Conservation (phyloP, 2,329 filamentous ascomycete species). For the Arthroderma uncinatum region DNA sequence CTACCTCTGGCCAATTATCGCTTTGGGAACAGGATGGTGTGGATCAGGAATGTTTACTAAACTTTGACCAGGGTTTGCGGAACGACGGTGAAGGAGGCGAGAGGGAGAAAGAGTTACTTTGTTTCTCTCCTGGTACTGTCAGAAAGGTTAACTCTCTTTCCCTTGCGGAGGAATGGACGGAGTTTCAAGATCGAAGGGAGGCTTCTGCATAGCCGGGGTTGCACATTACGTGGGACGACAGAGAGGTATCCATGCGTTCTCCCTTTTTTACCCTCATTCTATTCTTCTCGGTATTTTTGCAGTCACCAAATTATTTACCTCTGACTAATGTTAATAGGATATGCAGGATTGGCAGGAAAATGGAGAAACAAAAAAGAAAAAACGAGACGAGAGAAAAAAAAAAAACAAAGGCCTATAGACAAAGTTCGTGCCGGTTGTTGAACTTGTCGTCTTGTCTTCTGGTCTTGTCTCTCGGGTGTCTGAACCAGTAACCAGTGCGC, state of each 20-base stretch:
- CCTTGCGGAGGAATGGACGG: constrained; percentile 1
- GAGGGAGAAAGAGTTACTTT: not conserved
- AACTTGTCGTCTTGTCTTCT: not conserved
- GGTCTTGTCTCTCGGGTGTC: not conserved
- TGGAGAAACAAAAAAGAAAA: constrained; percentile 2
- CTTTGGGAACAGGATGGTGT: not conserved
- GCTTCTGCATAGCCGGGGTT: constrained; percentile 5
- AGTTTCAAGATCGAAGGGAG: constrained; percentile 3
- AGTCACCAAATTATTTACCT: not conserved
- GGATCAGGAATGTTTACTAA: constrained; percentile 3
- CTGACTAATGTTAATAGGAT: not conserved
- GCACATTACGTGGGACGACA: constrained; percentile 4
- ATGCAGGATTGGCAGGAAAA: not conserved
- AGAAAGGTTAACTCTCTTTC: constrained; percentile 4
- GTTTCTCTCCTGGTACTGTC: not conserved
- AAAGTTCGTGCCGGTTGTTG: constrained; percentile 2
- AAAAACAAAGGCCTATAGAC: not conserved
- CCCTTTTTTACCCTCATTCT: not conserved
- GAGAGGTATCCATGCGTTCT: constrained; percentile 2
- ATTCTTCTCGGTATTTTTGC: not conserved
- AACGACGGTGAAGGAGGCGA: constrained; percentile 1
- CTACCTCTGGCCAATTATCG: not conserved
- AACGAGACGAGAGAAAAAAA: not conserved
- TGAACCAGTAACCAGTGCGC: constrained; percentile 2
- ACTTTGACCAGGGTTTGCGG: not conserved